phyloP scores from a whole-genome alignment of 1,284 basidiomycete species.

The Ceratobasidium sp. region DNA sequence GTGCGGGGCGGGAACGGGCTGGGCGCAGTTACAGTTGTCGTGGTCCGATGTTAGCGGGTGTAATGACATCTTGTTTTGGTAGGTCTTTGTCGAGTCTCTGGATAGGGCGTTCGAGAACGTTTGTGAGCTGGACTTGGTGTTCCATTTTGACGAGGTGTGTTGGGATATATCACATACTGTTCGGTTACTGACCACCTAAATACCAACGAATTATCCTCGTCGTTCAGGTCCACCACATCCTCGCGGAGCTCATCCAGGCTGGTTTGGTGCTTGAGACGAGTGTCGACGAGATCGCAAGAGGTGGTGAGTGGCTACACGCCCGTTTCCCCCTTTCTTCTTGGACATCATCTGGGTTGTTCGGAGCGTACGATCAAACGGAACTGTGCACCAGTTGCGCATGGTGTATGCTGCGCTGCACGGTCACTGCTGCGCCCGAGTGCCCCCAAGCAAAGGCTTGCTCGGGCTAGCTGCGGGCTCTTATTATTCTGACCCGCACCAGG shows the following conservation, averaged over 20 bases:
- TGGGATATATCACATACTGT: conserved; percentile 9
- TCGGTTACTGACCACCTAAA: conserved; percentile 3
- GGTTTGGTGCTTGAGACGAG: conserved; percentile 99
- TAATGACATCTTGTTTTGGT: conserved; percentile 14
- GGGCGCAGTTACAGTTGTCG: not conserved
- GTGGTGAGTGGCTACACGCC: conserved; percentile 67
- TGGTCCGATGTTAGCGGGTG: not conserved
- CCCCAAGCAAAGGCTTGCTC: too few species aligned
- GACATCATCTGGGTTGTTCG: conserved; percentile 22
- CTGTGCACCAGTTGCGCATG: conserved; percentile 29
- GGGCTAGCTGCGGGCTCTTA: conserved; percentile 5
- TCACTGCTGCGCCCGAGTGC: conserved; percentile 18
- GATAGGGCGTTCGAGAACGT: conserved; percentile 98
- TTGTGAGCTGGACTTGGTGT: conserved; percentile 98
- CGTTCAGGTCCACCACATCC: conserved; percentile 88
- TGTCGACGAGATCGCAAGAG: conserved; percentile 87
- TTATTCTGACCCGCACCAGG: not conserved
- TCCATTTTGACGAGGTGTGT: conserved; percentile 96
- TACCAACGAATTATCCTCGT: not conserved
- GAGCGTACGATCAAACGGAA: conserved; percentile 1
- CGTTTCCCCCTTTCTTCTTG: conserved; percentile 17
- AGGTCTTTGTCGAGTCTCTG: conserved; percentile 97
- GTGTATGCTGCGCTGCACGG: conserved; percentile 30
- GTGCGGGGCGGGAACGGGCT: not conserved
- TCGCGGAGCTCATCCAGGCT: conserved; percentile 96